Evolutionary conservation across 139 green algal genomes (phyloP), one percentile per base, ranked within the genome.

Genomic region (Chlorella sp.): DNA sequence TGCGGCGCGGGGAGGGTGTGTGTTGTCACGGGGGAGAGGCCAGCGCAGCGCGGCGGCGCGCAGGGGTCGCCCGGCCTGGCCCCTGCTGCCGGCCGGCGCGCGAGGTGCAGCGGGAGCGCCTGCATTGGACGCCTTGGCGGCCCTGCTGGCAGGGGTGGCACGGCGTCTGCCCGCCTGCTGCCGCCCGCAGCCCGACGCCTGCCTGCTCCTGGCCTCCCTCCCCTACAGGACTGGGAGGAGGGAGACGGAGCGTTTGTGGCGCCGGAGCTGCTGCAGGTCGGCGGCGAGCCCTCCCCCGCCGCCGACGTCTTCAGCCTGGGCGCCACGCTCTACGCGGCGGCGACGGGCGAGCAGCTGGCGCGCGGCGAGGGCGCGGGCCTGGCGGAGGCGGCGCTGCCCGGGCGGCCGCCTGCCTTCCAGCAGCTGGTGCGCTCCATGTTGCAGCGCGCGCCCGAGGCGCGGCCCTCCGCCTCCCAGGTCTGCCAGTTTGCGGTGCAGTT

Each of bases 201-300:
- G n/a, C n/a, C n/a, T n/a, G n/a, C n/a, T n/a, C n/a, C n/a, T n/a
- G n/a, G n/a, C n/a, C n/a, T n/a, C n/a, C 48, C 15, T 35, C 7
- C 19, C 7, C 7, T 23, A 61, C 77, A 89, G 69, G 86, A 91
- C 31, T 94, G 88, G 87, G 87, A 96, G 79, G 91, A 96, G 69
- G 91, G 91, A 3, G 91, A 96, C 68, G 91, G 91, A 17, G 80
- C 85, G 67, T 96, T 93, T 66, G 80, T 95, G 48, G 91, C 91
- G 0, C 91, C 91, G 4, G 91, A 96, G 79, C 70, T 96, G 71
- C 82, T 96, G 27, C 42, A 74, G 8, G 53, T 59, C 43, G 23
- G 60, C 8, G 40, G 58, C 8, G 63, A 83, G 29, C 81, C 90
- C n/a, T 82, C 79, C 3, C 48, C 81, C 17, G 75, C 84, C n/a